phyloP scores from a whole-genome alignment of 306 rosid genomes.

The Quercus gilva region DNA sequence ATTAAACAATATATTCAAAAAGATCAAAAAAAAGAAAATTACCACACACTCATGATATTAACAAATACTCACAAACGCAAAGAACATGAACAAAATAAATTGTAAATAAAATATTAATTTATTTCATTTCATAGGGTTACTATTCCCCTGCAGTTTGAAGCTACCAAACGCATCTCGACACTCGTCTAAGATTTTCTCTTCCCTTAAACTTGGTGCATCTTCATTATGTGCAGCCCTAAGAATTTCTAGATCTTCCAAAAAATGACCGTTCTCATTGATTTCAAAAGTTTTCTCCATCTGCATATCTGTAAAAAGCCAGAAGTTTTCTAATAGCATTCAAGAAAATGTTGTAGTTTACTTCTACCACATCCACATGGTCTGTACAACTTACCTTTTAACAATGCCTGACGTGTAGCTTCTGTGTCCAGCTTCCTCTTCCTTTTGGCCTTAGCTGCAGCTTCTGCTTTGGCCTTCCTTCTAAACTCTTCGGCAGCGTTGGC shows the following conservation, averaged over 20 bases:
- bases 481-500: slow-evolving; percentile 95
- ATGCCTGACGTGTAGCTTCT: slow-evolving; percentile 85
- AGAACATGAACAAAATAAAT: too few species aligned
- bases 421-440: slow-evolving; percentile 77
- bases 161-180: slow-evolving; percentile 31
- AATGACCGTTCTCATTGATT: slow-evolving; percentile 68
- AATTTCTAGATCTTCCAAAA: slow-evolving; percentile 84
- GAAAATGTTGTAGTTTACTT: slow-evolving; percentile 3
- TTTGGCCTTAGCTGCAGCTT: slow-evolving; percentile 75
- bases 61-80: too few species aligned
- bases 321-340: slow-evolving; percentile 16
- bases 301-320: background rate
- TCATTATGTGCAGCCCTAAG: slow-evolving; percentile 54
- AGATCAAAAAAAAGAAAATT: too few species aligned
- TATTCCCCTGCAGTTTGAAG: slow-evolving; percentile 45
- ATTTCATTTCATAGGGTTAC: slow-evolving; percentile 36
- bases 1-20: too few species aligned
- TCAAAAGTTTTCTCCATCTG: slow-evolving; percentile 93
- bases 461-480: slow-evolving; percentile 66
- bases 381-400: slow-evolving; percentile 56
- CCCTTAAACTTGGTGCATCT: slow-evolving; percentile 35
- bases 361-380: background rate
- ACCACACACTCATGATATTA: too few species aligned
- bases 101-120: too few species aligned
- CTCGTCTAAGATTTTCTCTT: slow-evolving; percentile 43